Evolutionary conservation across 805 yeast genomes (phyloP), one percentile per base, ranked within the genome.

Genomic region (Wickerhamiella occidentalis): DNA sequence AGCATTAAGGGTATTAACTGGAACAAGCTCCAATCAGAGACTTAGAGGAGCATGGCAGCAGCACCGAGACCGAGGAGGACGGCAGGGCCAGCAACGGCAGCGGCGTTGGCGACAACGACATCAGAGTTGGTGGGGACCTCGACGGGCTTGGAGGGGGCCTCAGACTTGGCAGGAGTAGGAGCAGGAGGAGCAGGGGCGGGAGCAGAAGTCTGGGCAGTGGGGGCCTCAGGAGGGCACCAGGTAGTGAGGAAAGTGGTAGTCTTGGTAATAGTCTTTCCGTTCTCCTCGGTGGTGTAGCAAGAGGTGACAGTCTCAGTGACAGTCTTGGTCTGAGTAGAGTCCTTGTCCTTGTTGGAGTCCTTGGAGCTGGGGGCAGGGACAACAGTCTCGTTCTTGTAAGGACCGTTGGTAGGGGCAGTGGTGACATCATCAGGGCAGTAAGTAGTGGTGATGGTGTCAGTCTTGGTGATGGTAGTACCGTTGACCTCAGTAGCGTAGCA

Each of bases 1-100:
- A 29, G 4, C 13, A 29, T 29, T 29, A 29, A 29, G 33, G 33
- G 33, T 29, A 29, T 29, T 13, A 21, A 29, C 22, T 30, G 26
- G 28, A 23, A 28, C 15, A 9, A 5, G 36, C 15, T 37, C 7
- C 17, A 19, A 28, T 26, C 12, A 13, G 30, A 8, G 9, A 30
- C 21, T 43, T 49, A 49, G 38, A 43, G 40, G 26, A 49, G 38
- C 25, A 44, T 23, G 26, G 48, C 51, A 26, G 47, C 51, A 17
- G 45, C 47, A 38, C 45, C 51, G 43, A 35, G 45, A 42, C 47
- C 51, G 48, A 29, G 37, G 18, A 37, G 48, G 18, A 38, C 45
- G 51, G 35, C 46, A 18, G 51, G 48, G 15, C 35, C 40, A 19
- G 21, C 40, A 22, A 23, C 26, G 19, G 26, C 45, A 17, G 45